Percentiles rank a stretch among this genome's conserved stretches.
Conservation (phyloP, 2,329 filamentous ascomycete species). For the Pseudogymnoascus sp. region DNA sequence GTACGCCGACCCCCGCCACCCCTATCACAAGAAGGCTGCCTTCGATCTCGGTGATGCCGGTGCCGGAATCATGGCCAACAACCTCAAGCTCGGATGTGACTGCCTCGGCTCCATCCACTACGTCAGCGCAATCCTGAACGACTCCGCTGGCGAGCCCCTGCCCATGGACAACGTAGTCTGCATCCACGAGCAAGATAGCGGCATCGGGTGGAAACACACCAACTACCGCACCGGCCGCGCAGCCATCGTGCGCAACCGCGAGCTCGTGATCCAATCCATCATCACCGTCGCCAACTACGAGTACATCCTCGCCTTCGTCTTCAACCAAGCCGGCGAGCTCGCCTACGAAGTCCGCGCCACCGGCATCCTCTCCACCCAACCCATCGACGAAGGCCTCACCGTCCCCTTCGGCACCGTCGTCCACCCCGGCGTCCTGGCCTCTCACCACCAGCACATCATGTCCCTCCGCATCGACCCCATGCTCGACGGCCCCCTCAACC, state of each 20-base stretch:
- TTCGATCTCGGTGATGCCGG: slow-evolving; percentile 64
- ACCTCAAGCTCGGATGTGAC: slow-evolving; percentile 62
- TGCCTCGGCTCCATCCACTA: slow-evolving; percentile 66
- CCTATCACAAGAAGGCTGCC: slow-evolving; percentile 62
- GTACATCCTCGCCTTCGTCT: slow-evolving; percentile 64
- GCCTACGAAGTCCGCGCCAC: slow-evolving; percentile 62
- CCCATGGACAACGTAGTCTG: slow-evolving; percentile 61
- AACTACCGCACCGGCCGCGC: slow-evolving; percentile 59
- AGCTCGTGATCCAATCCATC: slow-evolving; percentile 62
- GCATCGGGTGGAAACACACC: slow-evolving; percentile 62
- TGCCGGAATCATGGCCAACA: slow-evolving; percentile 61
- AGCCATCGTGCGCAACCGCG: slow-evolving; percentile 54
- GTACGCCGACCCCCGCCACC: slow-evolving; percentile 57
- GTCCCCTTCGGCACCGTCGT: slow-evolving; percentile 63
- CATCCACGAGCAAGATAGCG: slow-evolving; percentile 63
- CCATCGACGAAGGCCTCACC: slow-evolving; percentile 56
- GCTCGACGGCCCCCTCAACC: slow-evolving; percentile 49
- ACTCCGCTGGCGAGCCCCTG: slow-evolving; percentile 51
- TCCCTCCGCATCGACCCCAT: slow-evolving; percentile 57
- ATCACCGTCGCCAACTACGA: slow-evolving; percentile 68
- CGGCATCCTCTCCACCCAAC: slow-evolving; percentile 59
- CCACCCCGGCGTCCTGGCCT: slow-evolving; percentile 60
- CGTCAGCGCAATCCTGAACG: slow-evolving; percentile 49
- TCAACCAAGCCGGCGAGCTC: slow-evolving; percentile 63
- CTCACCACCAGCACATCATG: slow-evolving; percentile 73